Conservation (phyloP, 768 basidiomycete genomes). For the Podaxis carcinomalis region DNA sequence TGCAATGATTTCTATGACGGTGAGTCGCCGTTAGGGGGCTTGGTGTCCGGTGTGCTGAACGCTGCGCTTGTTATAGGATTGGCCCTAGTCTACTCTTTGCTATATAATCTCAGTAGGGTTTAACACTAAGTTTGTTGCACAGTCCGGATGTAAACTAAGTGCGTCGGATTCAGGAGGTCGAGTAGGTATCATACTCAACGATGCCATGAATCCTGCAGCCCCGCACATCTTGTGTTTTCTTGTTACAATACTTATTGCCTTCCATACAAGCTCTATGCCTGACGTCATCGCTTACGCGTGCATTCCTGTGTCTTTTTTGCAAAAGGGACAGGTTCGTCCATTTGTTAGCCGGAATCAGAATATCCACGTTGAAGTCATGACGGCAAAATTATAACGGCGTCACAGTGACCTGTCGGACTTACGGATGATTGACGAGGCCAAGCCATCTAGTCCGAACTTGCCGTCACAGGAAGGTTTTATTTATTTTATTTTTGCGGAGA, state of each 20-base stretch:
- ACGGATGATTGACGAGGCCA: neutral
- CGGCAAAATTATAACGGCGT: neutral
- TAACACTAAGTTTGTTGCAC: neutral
- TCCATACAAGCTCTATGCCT: neutral
- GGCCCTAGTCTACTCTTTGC: neutral
- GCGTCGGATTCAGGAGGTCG: neutral
- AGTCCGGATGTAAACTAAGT: neutral
- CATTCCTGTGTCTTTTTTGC: neutral
- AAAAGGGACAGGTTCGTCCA: neutral
- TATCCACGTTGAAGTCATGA: neutral
- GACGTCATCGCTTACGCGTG: neutral
- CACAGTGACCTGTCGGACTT: neutral
- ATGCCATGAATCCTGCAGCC: too few species aligned
- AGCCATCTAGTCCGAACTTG: neutral
- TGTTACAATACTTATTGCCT: neutral
- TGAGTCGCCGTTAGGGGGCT: neutral
- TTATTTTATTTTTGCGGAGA: slow-evolving; percentile 8
- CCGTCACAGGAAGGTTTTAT: slow-evolving; percentile 7
- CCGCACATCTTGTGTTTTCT: neutral
- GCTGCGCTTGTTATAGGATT: neutral
- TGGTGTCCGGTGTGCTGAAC: neutral
- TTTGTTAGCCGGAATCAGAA: neutral
- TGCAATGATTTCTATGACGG: neutral
- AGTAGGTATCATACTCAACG: too few species aligned
- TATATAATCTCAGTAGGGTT: neutral